Evolutionary conservation across 1,284 basidiomycete species (phyloP).

Genomic region (Entoloma clypeatum): DNA sequence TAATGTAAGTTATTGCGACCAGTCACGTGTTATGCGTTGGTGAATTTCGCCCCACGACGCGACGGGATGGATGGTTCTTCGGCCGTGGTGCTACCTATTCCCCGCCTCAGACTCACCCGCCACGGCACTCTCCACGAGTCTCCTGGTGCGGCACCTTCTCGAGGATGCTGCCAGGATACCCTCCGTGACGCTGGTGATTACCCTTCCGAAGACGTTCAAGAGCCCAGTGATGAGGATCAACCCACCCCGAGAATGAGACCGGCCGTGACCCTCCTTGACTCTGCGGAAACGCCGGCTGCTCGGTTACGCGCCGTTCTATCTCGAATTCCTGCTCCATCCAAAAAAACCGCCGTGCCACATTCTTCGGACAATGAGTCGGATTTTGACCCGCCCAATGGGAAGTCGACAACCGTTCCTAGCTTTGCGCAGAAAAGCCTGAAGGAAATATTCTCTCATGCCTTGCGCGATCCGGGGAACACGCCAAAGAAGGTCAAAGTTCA

Average conservation of each 20-base stretch:
- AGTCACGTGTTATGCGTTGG: slow-evolving; percentile 1
- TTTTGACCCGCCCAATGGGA: slow-evolving; percentile 42
- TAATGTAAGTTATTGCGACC: not conserved
- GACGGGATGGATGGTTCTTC: slow-evolving; percentile 20
- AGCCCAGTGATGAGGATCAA: slow-evolving; percentile 44
- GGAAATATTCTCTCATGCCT: slow-evolving; percentile 58
- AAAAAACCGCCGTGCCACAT: slow-evolving; percentile 25
- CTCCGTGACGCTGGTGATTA: slow-evolving; percentile 20
- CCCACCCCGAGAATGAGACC: slow-evolving; percentile 48
- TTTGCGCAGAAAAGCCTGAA: slow-evolving; percentile 54
- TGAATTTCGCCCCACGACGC: no score
- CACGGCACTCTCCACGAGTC: slow-evolving; percentile 28
- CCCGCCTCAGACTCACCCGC: slow-evolving; percentile 45
- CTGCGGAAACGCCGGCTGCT: slow-evolving; percentile 26
- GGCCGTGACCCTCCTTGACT: slow-evolving; percentile 24
- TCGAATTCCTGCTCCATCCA: slow-evolving; percentile 32
- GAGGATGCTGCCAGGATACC: slow-evolving; percentile 27
- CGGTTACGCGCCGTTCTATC: slow-evolving; percentile 56
- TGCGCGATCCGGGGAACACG: slow-evolving; percentile 59
- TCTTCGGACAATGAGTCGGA: slow-evolving; percentile 60
- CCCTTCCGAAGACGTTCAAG: slow-evolving; percentile 35
- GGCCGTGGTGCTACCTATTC: slow-evolving; percentile 26
- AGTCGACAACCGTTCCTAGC: slow-evolving; percentile 41
- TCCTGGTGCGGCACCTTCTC: slow-evolving; percentile 39
- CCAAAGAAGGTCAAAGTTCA: slow-evolving; percentile 43